Evolutionary conservation across 331 rosid genomes (phyloP), one percentile per base, ranked within the genome.

Genomic region (Quercus phellos): DNA sequence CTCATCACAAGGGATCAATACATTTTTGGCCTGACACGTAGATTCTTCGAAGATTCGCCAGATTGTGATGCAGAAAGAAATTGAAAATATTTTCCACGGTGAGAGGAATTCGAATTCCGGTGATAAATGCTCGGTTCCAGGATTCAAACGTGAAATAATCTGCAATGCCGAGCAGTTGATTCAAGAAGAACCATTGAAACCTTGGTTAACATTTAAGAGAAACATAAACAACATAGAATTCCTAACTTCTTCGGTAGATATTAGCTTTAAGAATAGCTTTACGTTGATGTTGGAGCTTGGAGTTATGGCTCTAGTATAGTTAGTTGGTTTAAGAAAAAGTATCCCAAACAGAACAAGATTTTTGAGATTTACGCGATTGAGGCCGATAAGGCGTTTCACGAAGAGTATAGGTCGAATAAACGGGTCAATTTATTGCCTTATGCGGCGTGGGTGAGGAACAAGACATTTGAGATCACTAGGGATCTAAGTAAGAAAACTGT

Each of bases 371-470:
- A 84, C 72, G 90, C 92, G 68, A 84, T 89, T 64, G 92, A 89
- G 54, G 92, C 90, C 3, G 92, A 91, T 18, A 83, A 77, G 43
- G 17, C 78, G 0, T 91, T 85, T 81, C 93, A 89, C 50, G 82
- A 70, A 56, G 89, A 86, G 79, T 89, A 87, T 2, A 77, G 46
- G 35, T 29, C 11, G 6, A 87, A 73, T 51, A 80, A 83, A 74
- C 87, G 84, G 54, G 83, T 91, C 0, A 79, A 43, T 13, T 79
- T 86, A 60, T 80, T 91, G 74, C 96, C 93, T 24, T 87, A 74
- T 61, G 92, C 89, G 8, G 96, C 92, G 0, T 91, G 93, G 96
- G 85, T 91, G 72, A 85, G 90, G 82, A 89, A 87, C 73, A 92
- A 89, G 83, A 87, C 96, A 1, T 42, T 89, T 51, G 90, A 86